Evolutionary conservation across 371 early-diverging fungal species (phyloP).

Genomic region (Apophysomyces variabilis): DNA sequence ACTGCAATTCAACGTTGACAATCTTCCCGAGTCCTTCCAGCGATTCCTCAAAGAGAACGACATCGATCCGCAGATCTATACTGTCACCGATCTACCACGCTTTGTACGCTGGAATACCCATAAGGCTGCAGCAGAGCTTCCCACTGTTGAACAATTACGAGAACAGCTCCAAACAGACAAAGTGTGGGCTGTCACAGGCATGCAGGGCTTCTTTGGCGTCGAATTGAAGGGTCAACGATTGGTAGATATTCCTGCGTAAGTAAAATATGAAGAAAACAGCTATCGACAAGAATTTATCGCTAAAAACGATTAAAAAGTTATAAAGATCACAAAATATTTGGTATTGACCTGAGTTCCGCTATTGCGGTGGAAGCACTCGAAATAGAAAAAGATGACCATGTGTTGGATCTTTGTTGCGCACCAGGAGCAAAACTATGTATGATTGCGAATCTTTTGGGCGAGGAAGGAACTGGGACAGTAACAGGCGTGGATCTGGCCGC

Average conservation of each 20-base stretch:
- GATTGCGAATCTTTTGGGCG: slow-evolving; percentile 71
- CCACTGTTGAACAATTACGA: slow-evolving; percentile 48
- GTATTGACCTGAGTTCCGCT: slow-evolving; percentile 87
- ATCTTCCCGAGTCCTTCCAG: slow-evolving; percentile 61
- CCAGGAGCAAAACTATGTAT: slow-evolving; percentile 87
- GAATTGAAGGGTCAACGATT: slow-evolving; percentile 31
- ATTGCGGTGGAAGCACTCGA: slow-evolving; percentile 68
- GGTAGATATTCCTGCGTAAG: slow-evolving; percentile 49
- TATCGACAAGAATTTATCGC: too few species aligned
- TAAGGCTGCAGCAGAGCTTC: slow-evolving; percentile 32
- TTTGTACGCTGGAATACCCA: slow-evolving; percentile 71
- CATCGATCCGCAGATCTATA: slow-evolving; percentile 70
- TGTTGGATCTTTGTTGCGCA: slow-evolving; percentile 83
- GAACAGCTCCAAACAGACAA: slow-evolving; percentile 43
- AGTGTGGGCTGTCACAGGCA: slow-evolving; percentile 36
- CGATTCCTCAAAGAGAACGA: slow-evolving; percentile 66
- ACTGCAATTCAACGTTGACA: slow-evolving; percentile 40
- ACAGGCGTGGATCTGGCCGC: slow-evolving; percentile 91
- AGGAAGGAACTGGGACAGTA: slow-evolving; percentile 71
- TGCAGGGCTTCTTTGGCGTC: slow-evolving; percentile 42
- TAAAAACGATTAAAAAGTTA: slow-evolving; percentile 27
- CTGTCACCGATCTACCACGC: slow-evolving; percentile 64
- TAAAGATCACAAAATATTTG: slow-evolving; percentile 61
- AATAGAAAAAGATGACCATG: slow-evolving; percentile 66
- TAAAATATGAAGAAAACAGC: background rate